Evolutionary conservation across 73 alveolate genomes (phyloP), one percentile per base, ranked within the genome.

Genomic region (Effrenium voratum): DNA sequence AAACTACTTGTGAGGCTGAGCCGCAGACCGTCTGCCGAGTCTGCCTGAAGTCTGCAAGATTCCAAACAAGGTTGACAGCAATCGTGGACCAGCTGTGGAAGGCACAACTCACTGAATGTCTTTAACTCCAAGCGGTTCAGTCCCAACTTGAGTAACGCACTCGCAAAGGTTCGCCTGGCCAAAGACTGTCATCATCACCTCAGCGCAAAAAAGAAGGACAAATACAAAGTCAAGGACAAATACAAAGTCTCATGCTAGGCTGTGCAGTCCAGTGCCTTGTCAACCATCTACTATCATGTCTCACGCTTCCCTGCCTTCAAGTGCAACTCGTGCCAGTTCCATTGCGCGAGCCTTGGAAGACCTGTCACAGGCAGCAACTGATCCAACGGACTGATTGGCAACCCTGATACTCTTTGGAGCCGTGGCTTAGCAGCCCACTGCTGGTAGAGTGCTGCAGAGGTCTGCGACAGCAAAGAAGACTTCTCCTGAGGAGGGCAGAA

Each of bases 401-500:
- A 52, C 26, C 63, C 8, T 52, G 63, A 12, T 52, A 19, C 63
- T 52, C 19, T 12, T 19, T 19, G 19, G 63, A 52, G 63, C 63
- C 63, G 19, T n/a, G 5, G 24, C 83, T 72, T 13, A 40, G 83
- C 47, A 45, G 32, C 5, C 81, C 38, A 49, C 95, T 87, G 95
- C 84, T 87, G 95, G 75, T 87, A 87, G 49, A 87, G 95, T 3
- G 95, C 95, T 4, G 95, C 95, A 44, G 95, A 87, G 82, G 85
- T 60, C 70, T 60, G 49, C 10, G 82, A 16, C 84, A 87, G 47
- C 46, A 87, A 68, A 36, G 95, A 63, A 47, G 95, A 59, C 70
- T 59, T 63, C 50, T 87, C 84, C 95, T 87, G n/a, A n/a, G n/a
- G n/a, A n/a, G n/a, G n/a, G n/a, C n/a, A n/a, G n/a, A n/a, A n/a